Conservation (phyloP, 2,329 filamentous ascomycete species). For the Alternaria postmessia region DNA sequence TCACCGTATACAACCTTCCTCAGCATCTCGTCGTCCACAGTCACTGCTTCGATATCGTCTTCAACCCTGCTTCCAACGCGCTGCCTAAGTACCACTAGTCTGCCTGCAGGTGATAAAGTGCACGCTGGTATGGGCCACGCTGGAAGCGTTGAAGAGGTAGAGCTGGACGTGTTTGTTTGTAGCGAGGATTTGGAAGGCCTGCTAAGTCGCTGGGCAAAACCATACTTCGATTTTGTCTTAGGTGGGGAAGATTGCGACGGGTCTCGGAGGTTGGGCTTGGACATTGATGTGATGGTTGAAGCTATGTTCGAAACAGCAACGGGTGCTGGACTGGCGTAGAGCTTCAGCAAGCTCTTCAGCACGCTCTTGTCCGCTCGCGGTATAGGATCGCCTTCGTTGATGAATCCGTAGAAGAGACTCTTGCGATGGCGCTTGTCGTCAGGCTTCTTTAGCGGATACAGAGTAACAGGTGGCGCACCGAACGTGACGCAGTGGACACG, state of each 20-base stretch:
- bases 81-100: conserved; percentile 68
- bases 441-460: conserved; percentile 72
- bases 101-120: conserved; percentile 74
- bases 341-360: conserved; percentile 73
- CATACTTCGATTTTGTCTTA: conserved; percentile 23
- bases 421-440: conserved; percentile 58
- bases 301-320: conserved; percentile 21
- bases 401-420: conserved; percentile 78
- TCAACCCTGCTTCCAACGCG: conserved; percentile 49
- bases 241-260: conserved; percentile 15
- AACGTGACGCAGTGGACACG: conserved; percentile 86
- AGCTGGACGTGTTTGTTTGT: conserved; percentile 31
- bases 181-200: conserved; percentile 34
- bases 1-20: conserved; percentile 81
- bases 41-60: conserved; percentile 70
- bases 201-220: conserved; percentile 18
- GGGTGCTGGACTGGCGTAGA: conserved; percentile 71
- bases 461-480: conserved; percentile 79
- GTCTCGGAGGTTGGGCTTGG: conserved; percentile 34
- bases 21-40: conserved; percentile 72
- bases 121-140: conserved; percentile 72
- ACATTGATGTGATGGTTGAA: conserved; percentile 32
- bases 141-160: conserved; percentile 50
- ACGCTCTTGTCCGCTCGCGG: conserved; percentile 79
- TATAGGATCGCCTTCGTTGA: conserved; percentile 89